These are phyloP conservation scores for Fusarium gaditjirri DNA, from an alignment of 2,329 filamentous ascomycete species.

Conservation along the genomic window DNA sequence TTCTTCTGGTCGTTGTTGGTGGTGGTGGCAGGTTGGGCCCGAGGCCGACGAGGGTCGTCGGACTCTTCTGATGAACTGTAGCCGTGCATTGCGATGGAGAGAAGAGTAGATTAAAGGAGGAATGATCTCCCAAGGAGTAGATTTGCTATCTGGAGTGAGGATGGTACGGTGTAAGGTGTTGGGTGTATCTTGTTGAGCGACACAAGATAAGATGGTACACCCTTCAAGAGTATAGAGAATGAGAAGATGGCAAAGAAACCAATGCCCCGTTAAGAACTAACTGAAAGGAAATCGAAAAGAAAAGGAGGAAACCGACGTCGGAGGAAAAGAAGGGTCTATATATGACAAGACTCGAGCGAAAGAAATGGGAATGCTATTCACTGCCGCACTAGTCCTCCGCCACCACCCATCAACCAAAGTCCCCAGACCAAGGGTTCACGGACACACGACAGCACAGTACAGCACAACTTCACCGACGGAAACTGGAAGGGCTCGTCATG, in stretches of 20 bases:
- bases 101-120: background rate
- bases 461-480: conserved; percentile 21
- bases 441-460: conserved; percentile 2
- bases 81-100: conserved; percentile 51
- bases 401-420: conserved; percentile 16
- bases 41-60: conserved; percentile 57
- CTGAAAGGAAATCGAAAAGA: background rate
- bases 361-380: conserved; percentile 4
- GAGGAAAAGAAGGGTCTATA: conserved; percentile 30
- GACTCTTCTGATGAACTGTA: conserved; percentile 64
- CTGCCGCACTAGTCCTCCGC: conserved; percentile 10
- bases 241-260: background rate
- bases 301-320: conserved; percentile 3
- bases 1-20: conserved; percentile 58
- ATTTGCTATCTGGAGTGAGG: background rate
- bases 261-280: conserved; percentile 2
- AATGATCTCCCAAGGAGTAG: background rate
- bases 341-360: conserved; percentile 15
- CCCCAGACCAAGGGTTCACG: conserved; percentile 2
- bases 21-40: conserved; percentile 48
- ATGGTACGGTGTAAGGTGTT: background rate
- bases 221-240: background rate
- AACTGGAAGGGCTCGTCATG: conserved; percentile 19
- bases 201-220: background rate
- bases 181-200: background rate